Conservation (phyloP, 1,284 basidiomycete species). For the Cutaneotrichosporon cavernicola region DNA sequence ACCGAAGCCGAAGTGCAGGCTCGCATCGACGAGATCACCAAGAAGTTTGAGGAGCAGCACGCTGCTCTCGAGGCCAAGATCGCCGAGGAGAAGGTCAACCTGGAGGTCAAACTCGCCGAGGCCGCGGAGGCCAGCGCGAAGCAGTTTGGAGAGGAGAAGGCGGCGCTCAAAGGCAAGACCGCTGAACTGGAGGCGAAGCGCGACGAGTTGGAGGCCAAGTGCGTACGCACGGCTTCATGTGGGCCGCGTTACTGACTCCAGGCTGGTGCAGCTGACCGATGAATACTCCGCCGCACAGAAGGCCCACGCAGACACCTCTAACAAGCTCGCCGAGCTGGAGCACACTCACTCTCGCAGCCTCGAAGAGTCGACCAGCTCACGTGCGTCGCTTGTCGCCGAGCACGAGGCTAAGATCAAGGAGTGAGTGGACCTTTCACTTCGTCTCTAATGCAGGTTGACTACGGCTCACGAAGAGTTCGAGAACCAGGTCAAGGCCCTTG, state of each 20-base stretch:
- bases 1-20: constrained; percentile 20
- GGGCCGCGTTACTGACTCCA: not conserved
- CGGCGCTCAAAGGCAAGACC: constrained; percentile 28
- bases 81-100: constrained; percentile 23
- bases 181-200: constrained; percentile 24
- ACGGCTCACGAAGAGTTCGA: constrained; percentile 25
- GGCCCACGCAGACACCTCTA: constrained; percentile 12
- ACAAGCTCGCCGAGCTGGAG: constrained; percentile 23
- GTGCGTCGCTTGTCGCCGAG: constrained; percentile 10
- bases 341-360: constrained; percentile 16
- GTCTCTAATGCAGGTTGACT: constrained; percentile 18
- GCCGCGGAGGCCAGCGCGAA: constrained; percentile 12
- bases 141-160: constrained; percentile 26
- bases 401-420: constrained; percentile 22
- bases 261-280: constrained; percentile 17
- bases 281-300: constrained; percentile 16
- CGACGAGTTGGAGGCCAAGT: constrained; percentile 34
- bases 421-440: constrained; percentile 9
- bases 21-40: constrained; percentile 20
- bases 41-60: constrained; percentile 28
- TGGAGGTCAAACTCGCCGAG: constrained; percentile 29
- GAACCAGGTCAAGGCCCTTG: constrained; percentile 20
- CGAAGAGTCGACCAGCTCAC: constrained; percentile 11
- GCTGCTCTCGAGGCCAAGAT: constrained; percentile 31
- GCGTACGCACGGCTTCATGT: constrained; percentile 14